phyloP scores from a whole-genome alignment of 164 flowering plant species.

The Euptelea pleiosperma region DNA sequence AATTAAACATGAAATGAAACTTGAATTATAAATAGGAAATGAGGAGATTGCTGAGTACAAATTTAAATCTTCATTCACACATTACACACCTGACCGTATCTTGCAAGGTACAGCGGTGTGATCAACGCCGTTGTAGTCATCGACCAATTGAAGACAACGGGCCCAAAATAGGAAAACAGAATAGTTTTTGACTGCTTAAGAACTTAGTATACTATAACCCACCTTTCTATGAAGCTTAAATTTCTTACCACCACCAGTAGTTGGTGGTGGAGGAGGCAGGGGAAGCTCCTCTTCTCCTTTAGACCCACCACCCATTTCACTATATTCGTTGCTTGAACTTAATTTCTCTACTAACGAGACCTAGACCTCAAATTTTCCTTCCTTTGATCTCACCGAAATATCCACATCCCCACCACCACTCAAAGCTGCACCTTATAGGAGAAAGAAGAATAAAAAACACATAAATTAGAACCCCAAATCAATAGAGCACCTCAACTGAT shows the following conservation, averaged over 20 bases:
- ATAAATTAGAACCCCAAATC: no score
- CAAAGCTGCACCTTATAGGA: conserved; percentile 18
- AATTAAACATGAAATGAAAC: no score
- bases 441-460: neutral
- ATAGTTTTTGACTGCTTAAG: no score
- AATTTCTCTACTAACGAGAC: conserved; percentile 22
- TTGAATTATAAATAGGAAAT: no score
- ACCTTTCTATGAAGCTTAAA: conserved; percentile 50
- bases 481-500: no score
- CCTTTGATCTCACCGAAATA: conserved; percentile 31
- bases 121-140: conserved; percentile 41
- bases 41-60: no score
- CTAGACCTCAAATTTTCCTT: conserved; percentile 29
- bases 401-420: conserved; percentile 19
- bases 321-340: conserved; percentile 23
- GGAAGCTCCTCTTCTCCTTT: conserved; percentile 38
- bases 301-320: conserved; percentile 43
- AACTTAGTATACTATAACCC: conserved; percentile 1
- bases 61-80: neutral
- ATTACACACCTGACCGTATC: conserved; percentile 63
- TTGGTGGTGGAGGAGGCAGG: neutral
- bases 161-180: neutral
- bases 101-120: conserved; percentile 68
- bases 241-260: conserved; percentile 26
- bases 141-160: conserved; percentile 36